Conservation (phyloP, 768 basidiomycete genomes). For the Boletellus emodensis region DNA sequence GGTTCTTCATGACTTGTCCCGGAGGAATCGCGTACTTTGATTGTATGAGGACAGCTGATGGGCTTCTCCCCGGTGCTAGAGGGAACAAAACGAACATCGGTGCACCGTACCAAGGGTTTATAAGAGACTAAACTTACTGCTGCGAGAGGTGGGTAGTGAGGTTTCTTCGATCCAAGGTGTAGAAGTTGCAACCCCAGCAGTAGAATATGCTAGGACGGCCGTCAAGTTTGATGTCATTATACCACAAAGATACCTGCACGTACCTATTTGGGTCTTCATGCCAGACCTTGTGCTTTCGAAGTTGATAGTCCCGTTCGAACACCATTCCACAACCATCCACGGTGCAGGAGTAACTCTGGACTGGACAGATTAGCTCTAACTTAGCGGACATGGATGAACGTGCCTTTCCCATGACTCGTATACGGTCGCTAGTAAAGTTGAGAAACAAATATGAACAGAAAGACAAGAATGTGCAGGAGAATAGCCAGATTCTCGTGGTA, state of each 20-base stretch:
- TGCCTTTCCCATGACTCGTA: not conserved
- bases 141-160: slow-evolving; percentile 1
- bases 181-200: slow-evolving; percentile 10
- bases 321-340: not conserved
- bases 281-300: not conserved
- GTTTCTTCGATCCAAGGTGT: slow-evolving; percentile 2
- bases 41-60: not conserved
- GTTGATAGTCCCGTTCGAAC: not conserved
- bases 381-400: not conserved
- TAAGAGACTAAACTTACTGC: slow-evolving; percentile 6
- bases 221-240: not conserved
- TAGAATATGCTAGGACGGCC: not conserved
- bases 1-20: too few species aligned
- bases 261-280: not conserved
- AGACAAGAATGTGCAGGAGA: not conserved
- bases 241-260: not conserved
- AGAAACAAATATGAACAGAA: not conserved
- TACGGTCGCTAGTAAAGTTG: not conserved
- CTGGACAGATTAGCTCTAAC: not conserved
- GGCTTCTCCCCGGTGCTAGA: slow-evolving; percentile 12
- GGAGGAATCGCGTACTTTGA: not conserved
- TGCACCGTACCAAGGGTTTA: not conserved
- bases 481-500: not conserved
- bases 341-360: not conserved
- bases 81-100: not conserved